phyloP scores from a whole-genome alignment of 345 rosid genomes.

The Corchorus olitorius region DNA sequence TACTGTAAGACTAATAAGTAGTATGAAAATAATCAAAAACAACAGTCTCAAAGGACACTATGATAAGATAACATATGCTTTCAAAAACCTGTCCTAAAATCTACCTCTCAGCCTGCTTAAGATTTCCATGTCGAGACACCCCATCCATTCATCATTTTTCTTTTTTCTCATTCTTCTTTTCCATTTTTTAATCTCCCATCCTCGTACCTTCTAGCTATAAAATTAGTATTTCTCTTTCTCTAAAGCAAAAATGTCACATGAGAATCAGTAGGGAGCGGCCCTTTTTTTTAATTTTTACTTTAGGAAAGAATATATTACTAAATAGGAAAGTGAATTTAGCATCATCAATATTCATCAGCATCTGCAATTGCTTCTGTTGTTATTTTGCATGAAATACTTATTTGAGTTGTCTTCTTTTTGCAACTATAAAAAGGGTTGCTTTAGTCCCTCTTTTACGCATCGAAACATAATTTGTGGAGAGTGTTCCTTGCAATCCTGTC shows the following conservation, averaged over 20 bases:
- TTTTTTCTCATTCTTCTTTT: not conserved
- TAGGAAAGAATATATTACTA: not conserved
- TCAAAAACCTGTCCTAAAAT: not conserved
- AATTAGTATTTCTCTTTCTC: not conserved
- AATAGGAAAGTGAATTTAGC: too few species aligned
- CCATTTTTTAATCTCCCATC: not conserved
- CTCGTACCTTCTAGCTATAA: not conserved
- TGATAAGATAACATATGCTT: not conserved
- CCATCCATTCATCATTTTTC: not conserved
- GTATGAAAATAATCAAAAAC: not conserved
- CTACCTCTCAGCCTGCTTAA: not conserved
- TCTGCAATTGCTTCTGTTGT: too few species aligned
- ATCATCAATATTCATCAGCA: too few species aligned
- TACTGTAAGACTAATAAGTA: not conserved
- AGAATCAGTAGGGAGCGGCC: not conserved
- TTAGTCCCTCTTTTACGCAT: not conserved
- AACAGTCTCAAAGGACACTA: not conserved
- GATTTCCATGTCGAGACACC: not conserved
- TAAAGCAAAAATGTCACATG: not conserved
- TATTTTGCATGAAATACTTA: too few species aligned
- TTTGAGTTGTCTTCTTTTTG: too few species aligned
- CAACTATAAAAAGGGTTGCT: not conserved
- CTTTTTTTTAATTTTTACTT: not conserved
- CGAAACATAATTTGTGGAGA: not conserved
- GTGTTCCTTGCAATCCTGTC: not conserved